These are phyloP conservation scores for Imleria badia DNA, from an alignment of 768 basidiomycete genomes.

Conservation along the genomic window DNA sequence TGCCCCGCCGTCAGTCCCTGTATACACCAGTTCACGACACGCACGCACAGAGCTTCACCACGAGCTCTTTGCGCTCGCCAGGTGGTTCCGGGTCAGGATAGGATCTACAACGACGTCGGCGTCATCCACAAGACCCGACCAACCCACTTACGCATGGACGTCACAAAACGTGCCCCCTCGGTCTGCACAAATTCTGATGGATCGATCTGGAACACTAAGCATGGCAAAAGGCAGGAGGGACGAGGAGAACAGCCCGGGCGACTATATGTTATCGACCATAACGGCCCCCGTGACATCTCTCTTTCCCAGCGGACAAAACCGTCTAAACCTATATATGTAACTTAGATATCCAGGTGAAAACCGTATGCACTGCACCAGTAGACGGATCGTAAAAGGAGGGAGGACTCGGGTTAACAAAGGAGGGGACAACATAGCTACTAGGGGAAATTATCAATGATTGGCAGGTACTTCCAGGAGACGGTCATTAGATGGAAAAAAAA, in stretches of 20 bases:
- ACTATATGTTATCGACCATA: conserved; percentile 5
- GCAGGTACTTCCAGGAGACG: conserved; percentile 14
- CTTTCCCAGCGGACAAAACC: conserved; percentile 6
- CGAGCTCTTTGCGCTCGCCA: conserved; percentile 66
- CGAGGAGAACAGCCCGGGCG: not conserved
- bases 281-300: not conserved
- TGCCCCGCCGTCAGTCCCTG: conserved; percentile 29
- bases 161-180: conserved; percentile 94
- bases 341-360: conserved; percentile 22
- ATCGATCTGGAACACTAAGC: conserved; percentile 58
- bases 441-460: conserved; percentile 24
- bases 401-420: conserved; percentile 7
- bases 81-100: conserved; percentile 69
- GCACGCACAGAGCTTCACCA: conserved; percentile 83
- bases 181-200: conserved; percentile 84
- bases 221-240: not conserved
- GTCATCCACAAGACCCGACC: not conserved
- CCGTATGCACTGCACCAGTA: conserved; percentile 20
- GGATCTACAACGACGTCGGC: conserved; percentile 43
- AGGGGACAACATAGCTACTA: conserved; percentile 26
- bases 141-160: conserved; percentile 65
- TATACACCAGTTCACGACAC: not conserved
- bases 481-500: conserved; percentile 25
- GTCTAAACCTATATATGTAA: conserved; percentile 4
- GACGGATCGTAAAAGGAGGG: not conserved